A percentile compares a stretch with the other conserved stretches of the same genome.
Conservation (phyloP, 1,139 yeast genomes). For the Citeromyces siamensis region DNA sequence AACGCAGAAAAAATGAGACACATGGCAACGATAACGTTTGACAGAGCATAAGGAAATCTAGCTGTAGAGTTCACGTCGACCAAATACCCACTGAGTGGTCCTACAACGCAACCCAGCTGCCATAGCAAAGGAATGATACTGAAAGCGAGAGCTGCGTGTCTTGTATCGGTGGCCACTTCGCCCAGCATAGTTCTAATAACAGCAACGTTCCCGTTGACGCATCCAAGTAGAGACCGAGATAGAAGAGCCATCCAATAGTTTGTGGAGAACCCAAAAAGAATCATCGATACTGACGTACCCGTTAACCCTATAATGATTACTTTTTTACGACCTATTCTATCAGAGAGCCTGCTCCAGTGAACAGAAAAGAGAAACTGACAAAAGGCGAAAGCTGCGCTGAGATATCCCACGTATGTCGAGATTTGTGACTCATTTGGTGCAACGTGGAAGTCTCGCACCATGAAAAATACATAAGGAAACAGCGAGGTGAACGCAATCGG, state of each 20-base stretch:
- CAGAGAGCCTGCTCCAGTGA: constrained; percentile 47
- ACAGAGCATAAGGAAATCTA: constrained; percentile 44
- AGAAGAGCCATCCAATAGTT: constrained; percentile 36
- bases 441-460: constrained; percentile 45
- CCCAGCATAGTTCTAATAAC: constrained; percentile 50
- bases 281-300: constrained; percentile 35
- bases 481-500: constrained; percentile 54
- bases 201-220: constrained; percentile 49
- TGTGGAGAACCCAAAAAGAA: constrained; percentile 39
- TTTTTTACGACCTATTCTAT: constrained; percentile 44
- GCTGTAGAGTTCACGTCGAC: constrained; percentile 22
- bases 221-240: constrained; percentile 41
- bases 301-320: constrained; percentile 36
- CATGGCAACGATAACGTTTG: constrained; percentile 40
- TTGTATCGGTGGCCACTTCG: constrained; percentile 40
- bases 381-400: constrained; percentile 42
- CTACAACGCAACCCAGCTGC: constrained; percentile 44
- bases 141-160: constrained; percentile 51
- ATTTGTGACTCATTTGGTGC: constrained; percentile 38
- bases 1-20: constrained; percentile 26
- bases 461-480: constrained; percentile 53
- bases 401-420: constrained; percentile 44
- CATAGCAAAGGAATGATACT: constrained; percentile 46
- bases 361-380: constrained; percentile 42
- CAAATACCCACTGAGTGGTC: constrained; percentile 37